These are phyloP conservation scores for Triticum dicoccoides DNA, from an alignment of 176 grass and related monocot species.

Conservation along the genomic window DNA sequence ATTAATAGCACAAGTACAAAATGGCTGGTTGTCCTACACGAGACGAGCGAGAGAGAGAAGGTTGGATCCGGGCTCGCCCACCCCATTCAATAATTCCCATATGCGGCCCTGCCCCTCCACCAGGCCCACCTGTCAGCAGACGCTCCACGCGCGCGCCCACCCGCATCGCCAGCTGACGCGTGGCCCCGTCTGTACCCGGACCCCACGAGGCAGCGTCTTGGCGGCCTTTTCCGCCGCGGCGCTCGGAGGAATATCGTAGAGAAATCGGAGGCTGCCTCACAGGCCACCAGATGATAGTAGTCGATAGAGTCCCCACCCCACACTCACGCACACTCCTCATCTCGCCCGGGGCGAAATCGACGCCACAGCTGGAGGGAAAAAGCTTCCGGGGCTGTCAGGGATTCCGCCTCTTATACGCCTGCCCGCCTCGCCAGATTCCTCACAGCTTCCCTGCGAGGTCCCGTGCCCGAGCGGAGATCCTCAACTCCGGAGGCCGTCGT, in stretches of 20 bases:
- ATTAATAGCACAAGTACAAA: neutral
- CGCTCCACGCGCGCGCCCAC: neutral
- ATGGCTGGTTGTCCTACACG: neutral
- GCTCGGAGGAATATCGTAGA: neutral
- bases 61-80: neutral
- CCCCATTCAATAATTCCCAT: constrained; percentile 16
- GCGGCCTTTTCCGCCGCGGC: neutral
- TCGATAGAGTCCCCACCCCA: constrained; percentile 4
- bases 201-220: neutral
- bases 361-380: neutral
- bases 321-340: neutral
- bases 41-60: neutral
- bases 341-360: constrained; percentile 6
- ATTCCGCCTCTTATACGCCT: neutral
- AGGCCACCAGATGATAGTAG: constrained; percentile 17
- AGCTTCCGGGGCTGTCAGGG: constrained; percentile 6
- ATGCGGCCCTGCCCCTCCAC: neutral
- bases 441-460: neutral
- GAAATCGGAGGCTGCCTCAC: neutral
- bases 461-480: constrained; percentile 28
- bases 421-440: neutral
- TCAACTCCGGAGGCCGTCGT: neutral
- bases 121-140: constrained; percentile 5
- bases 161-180: neutral
- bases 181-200: rapidly evolving